These are phyloP conservation scores for Naganishia randhawae DNA, from an alignment of 768 basidiomycete species.

Conservation along the genomic window DNA sequence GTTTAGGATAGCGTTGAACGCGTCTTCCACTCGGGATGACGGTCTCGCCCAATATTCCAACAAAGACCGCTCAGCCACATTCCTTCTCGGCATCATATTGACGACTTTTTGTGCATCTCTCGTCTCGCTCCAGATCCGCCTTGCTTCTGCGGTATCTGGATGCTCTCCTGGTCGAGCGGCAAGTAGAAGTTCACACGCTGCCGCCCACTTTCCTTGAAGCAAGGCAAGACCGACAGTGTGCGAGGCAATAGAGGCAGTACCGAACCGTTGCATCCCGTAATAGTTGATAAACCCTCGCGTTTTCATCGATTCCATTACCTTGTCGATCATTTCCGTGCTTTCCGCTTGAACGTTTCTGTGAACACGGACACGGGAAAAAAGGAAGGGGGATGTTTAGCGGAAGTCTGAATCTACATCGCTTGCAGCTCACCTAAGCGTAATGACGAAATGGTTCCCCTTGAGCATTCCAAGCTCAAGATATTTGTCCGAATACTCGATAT, in stretches of 20 bases:
- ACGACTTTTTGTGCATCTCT: constrained; percentile 75
- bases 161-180: constrained; percentile 83
- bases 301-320: constrained; percentile 72
- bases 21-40: constrained; percentile 66
- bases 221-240: constrained; percentile 89
- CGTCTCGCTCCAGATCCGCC: constrained; percentile 89
- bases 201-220: constrained; percentile 83
- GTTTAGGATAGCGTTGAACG: constrained; percentile 77
- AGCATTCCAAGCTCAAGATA: constrained; percentile 89
- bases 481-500: constrained; percentile 77
- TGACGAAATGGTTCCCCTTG: constrained; percentile 91
- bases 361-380: no score
- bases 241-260: constrained; percentile 91
- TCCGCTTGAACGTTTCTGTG: constrained; percentile 83
- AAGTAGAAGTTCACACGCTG: constrained; percentile 76
- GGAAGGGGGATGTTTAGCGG: not conserved
- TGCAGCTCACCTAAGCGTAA: constrained; percentile 75
- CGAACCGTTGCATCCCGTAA: constrained; percentile 99
- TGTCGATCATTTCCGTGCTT: constrained; percentile 66
- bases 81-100: constrained; percentile 78
- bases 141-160: constrained; percentile 77
- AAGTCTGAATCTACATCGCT: not conserved
- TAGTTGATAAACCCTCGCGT: constrained; percentile 93
- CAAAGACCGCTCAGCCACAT: constrained; percentile 88
- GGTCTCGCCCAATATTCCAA: constrained; percentile 79